phyloP scores from a whole-genome alignment of 495 filamentous ascomycete species.

The Talaromyces thailandensis region DNA sequence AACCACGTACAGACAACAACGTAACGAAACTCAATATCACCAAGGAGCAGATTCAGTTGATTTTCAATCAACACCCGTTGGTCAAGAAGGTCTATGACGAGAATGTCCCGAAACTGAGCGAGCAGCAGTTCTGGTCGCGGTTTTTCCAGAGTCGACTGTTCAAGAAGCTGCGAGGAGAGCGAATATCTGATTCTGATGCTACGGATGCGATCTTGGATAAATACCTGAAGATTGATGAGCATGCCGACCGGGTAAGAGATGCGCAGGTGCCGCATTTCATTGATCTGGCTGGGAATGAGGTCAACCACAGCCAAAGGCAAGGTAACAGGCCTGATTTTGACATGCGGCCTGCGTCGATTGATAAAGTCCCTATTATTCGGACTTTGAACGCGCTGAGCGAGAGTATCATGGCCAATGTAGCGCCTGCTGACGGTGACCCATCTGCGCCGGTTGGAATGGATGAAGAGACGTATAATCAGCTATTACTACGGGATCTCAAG shows the following conservation, averaged over 20 bases:
- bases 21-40: slow-evolving; percentile 73
- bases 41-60: slow-evolving; percentile 85
- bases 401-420: slow-evolving; percentile 81
- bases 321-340: slow-evolving; percentile 81
- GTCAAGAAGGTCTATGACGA: slow-evolving; percentile 89
- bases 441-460: slow-evolving; percentile 58
- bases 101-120: slow-evolving; percentile 73
- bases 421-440: slow-evolving; percentile 62
- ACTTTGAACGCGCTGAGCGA: slow-evolving; percentile 80
- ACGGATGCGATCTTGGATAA: slow-evolving; percentile 72
- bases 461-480: slow-evolving; percentile 62
- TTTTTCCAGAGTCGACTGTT: slow-evolving; percentile 87
- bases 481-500: slow-evolving; percentile 75
- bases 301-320: slow-evolving; percentile 65
- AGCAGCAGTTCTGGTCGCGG: slow-evolving; percentile 78
- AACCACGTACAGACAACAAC: slow-evolving; percentile 68
- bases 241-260: slow-evolving; percentile 38
- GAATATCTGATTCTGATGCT: slow-evolving; percentile 62
- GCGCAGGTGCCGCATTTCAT: slow-evolving; percentile 77
- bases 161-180: slow-evolving; percentile 86
- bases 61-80: slow-evolving; percentile 87
- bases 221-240: slow-evolving; percentile 64
- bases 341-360: slow-evolving; percentile 63
- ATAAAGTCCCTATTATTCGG: slow-evolving; percentile 71
- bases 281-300: slow-evolving; percentile 88